phyloP scores from a whole-genome alignment of 2,329 filamentous ascomycete species.

The Chaetomiaceae sp. region DNA sequence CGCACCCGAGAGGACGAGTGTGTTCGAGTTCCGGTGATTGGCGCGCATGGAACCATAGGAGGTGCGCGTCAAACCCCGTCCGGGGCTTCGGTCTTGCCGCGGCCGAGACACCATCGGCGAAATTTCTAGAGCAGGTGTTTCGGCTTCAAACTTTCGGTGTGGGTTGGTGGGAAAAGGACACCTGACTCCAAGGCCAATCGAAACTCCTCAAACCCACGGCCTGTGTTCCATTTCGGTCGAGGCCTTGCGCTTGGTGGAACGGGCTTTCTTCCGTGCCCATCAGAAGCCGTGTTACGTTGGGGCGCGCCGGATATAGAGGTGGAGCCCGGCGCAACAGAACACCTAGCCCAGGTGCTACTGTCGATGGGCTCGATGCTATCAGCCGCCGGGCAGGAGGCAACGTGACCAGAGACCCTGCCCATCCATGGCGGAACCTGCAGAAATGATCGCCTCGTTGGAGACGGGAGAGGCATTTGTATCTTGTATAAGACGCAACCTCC shows the following conservation, averaged over 20 bases:
- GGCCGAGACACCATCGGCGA: conserved; percentile 10
- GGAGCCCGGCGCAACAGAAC: conserved; percentile 5
- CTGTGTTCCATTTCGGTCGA: conserved; percentile 5
- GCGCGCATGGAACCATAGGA: conserved; percentile 6
- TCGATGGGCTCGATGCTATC: not conserved
- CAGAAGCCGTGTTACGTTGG: not conserved
- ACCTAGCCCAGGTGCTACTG: not conserved
- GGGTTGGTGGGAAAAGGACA: conserved; percentile 3
- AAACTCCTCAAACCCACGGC: conserved; percentile 3
- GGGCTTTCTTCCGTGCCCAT: conserved; percentile 5
- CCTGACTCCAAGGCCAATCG: not conserved
- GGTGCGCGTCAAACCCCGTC: conserved; percentile 1
- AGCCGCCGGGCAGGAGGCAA: not conserved
- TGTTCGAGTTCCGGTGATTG: conserved; percentile 16
- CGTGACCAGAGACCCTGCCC: not conserved
- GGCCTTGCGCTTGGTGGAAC: conserved; percentile 12
- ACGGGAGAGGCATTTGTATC: not conserved
- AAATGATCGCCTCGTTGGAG: not conserved
- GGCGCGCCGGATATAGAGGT: not conserved
- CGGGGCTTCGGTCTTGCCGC: conserved; percentile 16
- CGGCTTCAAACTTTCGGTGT: not conserved
- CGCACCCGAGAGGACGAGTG: too few relatives aligned
- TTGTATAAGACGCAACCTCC: conserved; percentile 15
- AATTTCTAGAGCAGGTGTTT: not conserved
- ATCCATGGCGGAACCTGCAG: conserved; percentile 4